A percentile compares a stretch with the other conserved stretches of the same genome.
These are phyloP conservation scores for Hyparrhenia diplandra DNA, from an alignment of 176 grass and related monocot species.

Conservation along the genomic window DNA sequence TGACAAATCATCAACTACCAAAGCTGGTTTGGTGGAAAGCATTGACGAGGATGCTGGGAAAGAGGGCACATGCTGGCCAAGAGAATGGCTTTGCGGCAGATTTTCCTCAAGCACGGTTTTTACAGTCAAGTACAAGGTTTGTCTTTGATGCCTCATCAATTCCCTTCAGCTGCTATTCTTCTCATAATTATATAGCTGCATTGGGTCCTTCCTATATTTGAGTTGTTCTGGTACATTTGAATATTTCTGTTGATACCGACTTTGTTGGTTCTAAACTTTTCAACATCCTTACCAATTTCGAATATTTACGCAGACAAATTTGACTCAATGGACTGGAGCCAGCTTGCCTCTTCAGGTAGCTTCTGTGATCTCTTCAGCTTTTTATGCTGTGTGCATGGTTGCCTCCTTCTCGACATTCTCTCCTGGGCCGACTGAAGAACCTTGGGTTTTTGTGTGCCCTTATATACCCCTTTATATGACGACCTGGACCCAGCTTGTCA, in stretches of 20 bases:
- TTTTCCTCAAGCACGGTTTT: constrained; percentile 85
- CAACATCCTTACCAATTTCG: constrained; percentile 25
- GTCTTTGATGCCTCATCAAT: constrained; percentile 5
- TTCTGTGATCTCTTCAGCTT: constrained; percentile 8
- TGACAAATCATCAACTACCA: constrained; percentile 93
- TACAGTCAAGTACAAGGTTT: constrained; percentile 95
- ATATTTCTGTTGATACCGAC: background rate
- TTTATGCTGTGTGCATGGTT: background rate
- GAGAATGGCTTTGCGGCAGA: constrained; percentile 94
- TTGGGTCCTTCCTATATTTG: background rate
- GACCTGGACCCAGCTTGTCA: constrained; percentile 2
- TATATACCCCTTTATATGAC: background rate
- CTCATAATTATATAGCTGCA: background rate
- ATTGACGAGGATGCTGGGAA: constrained; percentile 96
- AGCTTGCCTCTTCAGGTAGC: constrained; percentile 90
- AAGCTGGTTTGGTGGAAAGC: constrained; percentile 88
- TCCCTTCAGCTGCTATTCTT: background rate
- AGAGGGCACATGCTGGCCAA: constrained; percentile 94
- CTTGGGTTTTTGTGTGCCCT: background rate
- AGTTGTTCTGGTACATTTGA: background rate
- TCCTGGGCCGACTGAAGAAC: background rate
- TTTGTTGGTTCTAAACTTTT: constrained; percentile 25
- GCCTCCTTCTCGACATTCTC: background rate
- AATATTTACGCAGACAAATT: constrained; percentile 90
- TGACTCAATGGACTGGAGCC: constrained; percentile 96